Base-by-base conservation (phyloP, 768 basidiomycete species). In the Suillus discolor region DNA sequence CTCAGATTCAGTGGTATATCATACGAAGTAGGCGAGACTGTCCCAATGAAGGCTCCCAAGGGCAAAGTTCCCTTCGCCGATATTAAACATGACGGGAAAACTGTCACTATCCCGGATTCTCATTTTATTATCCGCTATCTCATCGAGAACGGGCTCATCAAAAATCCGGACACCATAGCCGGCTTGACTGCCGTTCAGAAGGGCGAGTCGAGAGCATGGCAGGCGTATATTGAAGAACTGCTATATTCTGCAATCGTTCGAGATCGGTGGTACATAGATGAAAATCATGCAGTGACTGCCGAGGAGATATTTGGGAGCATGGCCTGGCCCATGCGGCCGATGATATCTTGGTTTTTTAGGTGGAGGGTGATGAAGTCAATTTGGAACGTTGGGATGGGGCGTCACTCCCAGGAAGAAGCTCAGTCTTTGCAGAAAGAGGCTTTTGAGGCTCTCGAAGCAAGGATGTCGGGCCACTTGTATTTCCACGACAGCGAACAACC, bases 161-260 rank as follows among this genome's bases (percentile, higher is more conserved):
- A 68, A 31, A 76, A 79, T 54, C 75, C 73, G 4, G 77, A 78
- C 45, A 65, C 70, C 6, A 39, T 67, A 20, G 77, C 74, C 0
- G 67, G 66, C 8, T 51, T 78, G 66, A 73, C 78, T 5, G 16
- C 70, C 1, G 67, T 38, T 25, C 75, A 79, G 65, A 71, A 25
- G 57, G 77, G 71, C 54, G 77, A 78, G 57, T 78, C 78, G 31
- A 69, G 78, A 63, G 78, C 78, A 18, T 77, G 75, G 61, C 76
- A 78, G 39, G 75, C 70, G 15, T 78, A 71, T 53, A 28, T 78
- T 34, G 77, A 78, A 62, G 77, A 78, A 38, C 8, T 72, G 57
- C 12, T 79, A 65, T 78, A 78, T 38, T 16, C 39, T 31, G 72
- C 75, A 20, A 47, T 78, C 59, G 64, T 78, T 2, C 71, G 71